phyloP scores from a whole-genome alignment of 2,329 filamentous ascomycete genomes.

The Calonectria pauciramosa region DNA sequence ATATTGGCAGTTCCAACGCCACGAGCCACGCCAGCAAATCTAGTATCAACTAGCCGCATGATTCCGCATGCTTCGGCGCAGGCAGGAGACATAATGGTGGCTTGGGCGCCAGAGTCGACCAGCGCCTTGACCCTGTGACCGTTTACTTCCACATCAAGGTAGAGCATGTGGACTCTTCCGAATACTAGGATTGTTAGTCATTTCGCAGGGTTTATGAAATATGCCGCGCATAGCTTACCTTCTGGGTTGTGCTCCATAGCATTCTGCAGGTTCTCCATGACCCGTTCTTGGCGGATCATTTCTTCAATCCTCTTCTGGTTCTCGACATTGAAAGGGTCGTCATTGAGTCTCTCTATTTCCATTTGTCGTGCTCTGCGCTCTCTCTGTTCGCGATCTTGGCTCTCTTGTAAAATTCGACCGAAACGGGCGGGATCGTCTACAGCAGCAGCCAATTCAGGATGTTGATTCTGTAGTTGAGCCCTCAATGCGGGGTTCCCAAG shows the following conservation, averaged over 20 bases:
- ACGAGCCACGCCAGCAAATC: slow-evolving; percentile 91
- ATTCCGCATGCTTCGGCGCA: slow-evolving; percentile 95
- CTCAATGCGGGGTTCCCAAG: slow-evolving; percentile 82
- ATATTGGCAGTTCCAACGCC: slow-evolving; percentile 96
- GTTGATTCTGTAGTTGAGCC: slow-evolving; percentile 77
- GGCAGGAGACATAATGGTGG: slow-evolving; percentile 97
- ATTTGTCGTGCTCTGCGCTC: slow-evolving; percentile 83
- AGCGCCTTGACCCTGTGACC: slow-evolving; percentile 93
- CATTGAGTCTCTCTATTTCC: slow-evolving; percentile 87
- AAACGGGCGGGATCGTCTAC: slow-evolving; percentile 84
- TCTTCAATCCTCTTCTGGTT: slow-evolving; percentile 95
- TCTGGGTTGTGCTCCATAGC: slow-evolving; percentile 98
- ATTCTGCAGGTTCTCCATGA: slow-evolving; percentile 95
- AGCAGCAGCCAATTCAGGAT: slow-evolving; percentile 82
- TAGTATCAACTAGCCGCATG: slow-evolving; percentile 93
- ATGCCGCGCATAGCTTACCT: slow-evolving; percentile 70
- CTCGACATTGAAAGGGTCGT: slow-evolving; percentile 94
- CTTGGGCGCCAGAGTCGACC: slow-evolving; percentile 96
- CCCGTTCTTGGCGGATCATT: slow-evolving; percentile 94
- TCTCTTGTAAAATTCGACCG: slow-evolving; percentile 76
- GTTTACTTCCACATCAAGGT: slow-evolving; percentile 96
- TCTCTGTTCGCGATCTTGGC: slow-evolving; percentile 78
- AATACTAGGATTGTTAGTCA: slow-evolving; percentile 74
- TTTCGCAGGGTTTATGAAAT: slow-evolving; percentile 16
- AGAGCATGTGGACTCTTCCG: slow-evolving; percentile 94